phyloP scores from a whole-genome alignment of 2,329 filamentous ascomycete species.

The Paecilomyces variotii region DNA sequence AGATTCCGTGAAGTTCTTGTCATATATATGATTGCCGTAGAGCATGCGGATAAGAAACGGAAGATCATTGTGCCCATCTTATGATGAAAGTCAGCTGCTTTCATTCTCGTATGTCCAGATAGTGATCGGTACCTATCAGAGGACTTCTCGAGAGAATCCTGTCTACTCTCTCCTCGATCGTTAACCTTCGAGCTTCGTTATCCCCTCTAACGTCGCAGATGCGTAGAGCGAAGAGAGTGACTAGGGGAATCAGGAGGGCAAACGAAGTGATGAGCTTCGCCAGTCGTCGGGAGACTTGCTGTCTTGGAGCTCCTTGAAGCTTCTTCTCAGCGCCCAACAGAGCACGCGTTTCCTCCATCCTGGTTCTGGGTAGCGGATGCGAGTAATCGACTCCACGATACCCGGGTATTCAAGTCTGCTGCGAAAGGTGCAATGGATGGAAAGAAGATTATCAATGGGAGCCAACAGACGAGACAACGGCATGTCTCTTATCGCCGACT shows the following conservation, averaged over 20 bases:
- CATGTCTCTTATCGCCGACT: neutral
- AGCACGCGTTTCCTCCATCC: neutral
- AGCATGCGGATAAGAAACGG: constrained; percentile 60
- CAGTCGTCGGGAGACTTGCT: neutral
- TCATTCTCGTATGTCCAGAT: neutral
- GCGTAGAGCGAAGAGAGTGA: constrained; percentile 1
- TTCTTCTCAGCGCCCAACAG: neutral
- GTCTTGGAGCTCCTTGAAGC: neutral
- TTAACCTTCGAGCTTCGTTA: constrained; percentile 3
- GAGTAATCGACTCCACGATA: neutral
- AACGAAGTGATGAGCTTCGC: constrained; percentile 3
- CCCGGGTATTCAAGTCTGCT: neutral
- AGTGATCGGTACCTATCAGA: constrained; percentile 34
- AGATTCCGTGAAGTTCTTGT: constrained; percentile 60
- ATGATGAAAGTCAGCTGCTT: neutral
- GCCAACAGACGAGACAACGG: neutral
- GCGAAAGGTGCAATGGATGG: neutral
- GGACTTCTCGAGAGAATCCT: constrained; percentile 40
- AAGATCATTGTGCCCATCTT: constrained; percentile 87
- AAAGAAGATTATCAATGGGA: neutral
- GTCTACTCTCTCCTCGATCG: constrained; percentile 32
- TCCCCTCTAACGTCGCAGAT: neutral
- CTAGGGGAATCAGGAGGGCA: constrained; percentile 3
- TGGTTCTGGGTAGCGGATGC: neutral
- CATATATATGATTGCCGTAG: constrained; percentile 73